Percentiles rank a stretch among this genome's conserved stretches.
phyloP scores from a whole-genome alignment of 176 grass and related monocot genomes.

The Alloteropsis semialata region DNA sequence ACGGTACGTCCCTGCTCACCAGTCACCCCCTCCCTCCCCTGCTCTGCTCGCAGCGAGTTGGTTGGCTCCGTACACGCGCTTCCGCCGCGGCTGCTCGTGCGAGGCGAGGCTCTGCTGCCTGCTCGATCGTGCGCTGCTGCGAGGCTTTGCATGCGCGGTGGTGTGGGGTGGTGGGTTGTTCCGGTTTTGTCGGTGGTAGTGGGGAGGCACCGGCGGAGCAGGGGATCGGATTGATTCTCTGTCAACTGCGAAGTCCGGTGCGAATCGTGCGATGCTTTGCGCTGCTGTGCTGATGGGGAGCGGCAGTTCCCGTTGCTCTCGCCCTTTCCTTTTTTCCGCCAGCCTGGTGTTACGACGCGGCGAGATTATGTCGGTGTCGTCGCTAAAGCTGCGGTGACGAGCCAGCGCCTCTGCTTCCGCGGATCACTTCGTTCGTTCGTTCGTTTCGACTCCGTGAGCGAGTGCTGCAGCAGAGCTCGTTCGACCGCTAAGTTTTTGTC shows the following conservation, averaged over 20 bases:
- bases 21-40: no score
- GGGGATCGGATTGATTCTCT: slow-evolving; percentile 30
- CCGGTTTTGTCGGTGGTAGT: neutral
- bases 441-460: neutral
- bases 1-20: slow-evolving; percentile 11
- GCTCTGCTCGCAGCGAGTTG: neutral
- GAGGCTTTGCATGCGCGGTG: neutral
- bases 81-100: neutral
- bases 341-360: neutral
- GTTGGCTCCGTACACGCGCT: neutral
- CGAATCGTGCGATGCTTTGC: neutral
- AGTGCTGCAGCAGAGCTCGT: neutral
- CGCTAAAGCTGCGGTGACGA: neutral
- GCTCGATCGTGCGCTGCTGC: neutral
- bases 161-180: neutral
- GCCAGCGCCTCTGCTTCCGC: neutral
- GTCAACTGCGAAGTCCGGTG: neutral
- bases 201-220: neutral
- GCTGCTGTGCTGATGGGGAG: neutral
- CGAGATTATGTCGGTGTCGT: slow-evolving; percentile 21
- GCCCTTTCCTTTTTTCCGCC: neutral
- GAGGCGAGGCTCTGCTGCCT: no score
- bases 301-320: slow-evolving; percentile 9
- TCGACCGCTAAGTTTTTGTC: neutral
- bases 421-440: neutral